Percentiles rank a stretch among this genome's conserved stretches.
Evolutionary conservation across 1,284 basidiomycete genomes (phyloP).

Genomic region (Taiwanofungus camphoratus): DNA sequence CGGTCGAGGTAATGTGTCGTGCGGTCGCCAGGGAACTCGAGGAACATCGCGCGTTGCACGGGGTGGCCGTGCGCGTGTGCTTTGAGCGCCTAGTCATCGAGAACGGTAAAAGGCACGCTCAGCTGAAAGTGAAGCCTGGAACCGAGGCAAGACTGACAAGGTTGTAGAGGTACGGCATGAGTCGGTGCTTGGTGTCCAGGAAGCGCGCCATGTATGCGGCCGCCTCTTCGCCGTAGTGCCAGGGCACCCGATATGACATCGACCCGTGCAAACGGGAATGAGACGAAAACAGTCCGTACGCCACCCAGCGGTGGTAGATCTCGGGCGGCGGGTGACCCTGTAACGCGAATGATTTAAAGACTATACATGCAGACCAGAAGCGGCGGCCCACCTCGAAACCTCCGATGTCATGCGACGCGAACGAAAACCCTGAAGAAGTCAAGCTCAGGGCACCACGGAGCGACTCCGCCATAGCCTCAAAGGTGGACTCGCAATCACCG

Average conservation of each 20-base stretch:
- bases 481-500: conserved; percentile 74
- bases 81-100: conserved; percentile 61
- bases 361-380: background rate
- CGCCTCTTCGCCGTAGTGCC: conserved; percentile 70
- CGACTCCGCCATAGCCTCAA: conserved; percentile 74
- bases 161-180: conserved; percentile 72
- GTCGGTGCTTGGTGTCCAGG: conserved; percentile 60
- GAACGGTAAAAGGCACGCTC: too few relatives aligned
- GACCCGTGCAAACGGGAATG: conserved; percentile 72
- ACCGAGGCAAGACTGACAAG: conserved; percentile 36
- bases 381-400: conserved; percentile 49
- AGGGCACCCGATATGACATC: conserved; percentile 68
- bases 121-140: too few relatives aligned
- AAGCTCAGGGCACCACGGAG: conserved; percentile 63
- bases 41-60: conserved; percentile 66
- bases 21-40: conserved; percentile 66
- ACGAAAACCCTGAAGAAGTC: conserved; percentile 64
- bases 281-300: conserved; percentile 64
- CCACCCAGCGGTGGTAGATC: conserved; percentile 74
- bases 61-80: conserved; percentile 56
- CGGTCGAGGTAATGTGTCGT: conserved; percentile 61
- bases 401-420: conserved; percentile 71
- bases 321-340: conserved; percentile 63
- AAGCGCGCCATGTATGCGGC: conserved; percentile 61
- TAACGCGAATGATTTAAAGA: background rate